Conservation (phyloP, 1,284 basidiomycete species). For the Trametes polyzona region DNA sequence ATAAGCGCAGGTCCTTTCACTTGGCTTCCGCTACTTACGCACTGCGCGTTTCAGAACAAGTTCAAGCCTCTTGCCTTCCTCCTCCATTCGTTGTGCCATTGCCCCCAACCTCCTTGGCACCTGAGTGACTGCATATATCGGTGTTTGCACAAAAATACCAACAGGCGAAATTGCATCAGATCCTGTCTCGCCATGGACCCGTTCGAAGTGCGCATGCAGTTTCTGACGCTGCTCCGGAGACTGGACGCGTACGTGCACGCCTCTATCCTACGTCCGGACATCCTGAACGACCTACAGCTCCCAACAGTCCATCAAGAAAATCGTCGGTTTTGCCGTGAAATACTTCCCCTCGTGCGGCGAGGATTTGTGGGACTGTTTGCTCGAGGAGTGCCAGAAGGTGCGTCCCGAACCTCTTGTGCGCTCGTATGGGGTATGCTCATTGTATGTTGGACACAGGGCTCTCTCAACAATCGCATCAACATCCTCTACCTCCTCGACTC, state of each 20-base stretch:
- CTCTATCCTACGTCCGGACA: constrained; percentile 22
- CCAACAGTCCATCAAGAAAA: constrained; percentile 89
- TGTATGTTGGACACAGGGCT: constrained; percentile 54
- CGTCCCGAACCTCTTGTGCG: constrained; percentile 13
- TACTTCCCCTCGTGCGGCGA: constrained; percentile 83
- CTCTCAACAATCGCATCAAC: constrained; percentile 90
- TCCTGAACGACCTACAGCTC: constrained; percentile 55
- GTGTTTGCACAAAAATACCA: not conserved
- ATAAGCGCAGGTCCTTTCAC: no score
- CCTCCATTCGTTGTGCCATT: no score
- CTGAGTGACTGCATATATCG: no score
- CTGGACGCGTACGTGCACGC: constrained; percentile 73
- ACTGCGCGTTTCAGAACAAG: no score
- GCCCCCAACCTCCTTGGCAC: no score
- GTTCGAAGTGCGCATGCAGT: constrained; percentile 90
- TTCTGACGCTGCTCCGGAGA: constrained; percentile 71
- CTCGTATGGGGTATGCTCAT: constrained; percentile 5
- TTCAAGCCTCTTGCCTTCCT: not conserved
- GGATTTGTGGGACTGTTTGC: constrained; percentile 93
- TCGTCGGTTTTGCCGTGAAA: constrained; percentile 86
- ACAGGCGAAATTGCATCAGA: not conserved
- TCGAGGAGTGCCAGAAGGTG: constrained; percentile 89
- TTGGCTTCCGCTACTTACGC: no score
- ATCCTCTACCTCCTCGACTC: constrained; percentile 91
- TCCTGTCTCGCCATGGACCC: constrained; percentile 67